phyloP scores from a whole-genome alignment of 768 basidiomycete species.

The Lenzites betulinus region DNA sequence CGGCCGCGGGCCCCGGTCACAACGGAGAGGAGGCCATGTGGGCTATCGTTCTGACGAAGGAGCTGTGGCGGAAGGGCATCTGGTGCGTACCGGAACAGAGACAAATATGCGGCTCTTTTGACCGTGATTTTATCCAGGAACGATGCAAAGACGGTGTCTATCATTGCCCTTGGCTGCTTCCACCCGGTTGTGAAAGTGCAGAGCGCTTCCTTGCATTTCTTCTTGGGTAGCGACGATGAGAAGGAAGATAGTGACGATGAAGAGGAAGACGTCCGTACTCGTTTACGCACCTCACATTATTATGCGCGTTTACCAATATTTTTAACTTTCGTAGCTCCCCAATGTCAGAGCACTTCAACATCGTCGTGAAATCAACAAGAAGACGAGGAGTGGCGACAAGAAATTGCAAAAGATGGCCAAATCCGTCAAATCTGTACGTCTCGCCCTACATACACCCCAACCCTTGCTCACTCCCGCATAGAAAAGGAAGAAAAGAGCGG shows the following conservation, averaged over 20 bases:
- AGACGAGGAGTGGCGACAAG: slow-evolving; percentile 80
- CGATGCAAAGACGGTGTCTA: slow-evolving; percentile 90
- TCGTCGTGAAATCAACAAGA: slow-evolving; percentile 91
- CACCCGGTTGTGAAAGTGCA: slow-evolving; percentile 95
- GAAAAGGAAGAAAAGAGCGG: slow-evolving; percentile 37
- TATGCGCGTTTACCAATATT: no score
- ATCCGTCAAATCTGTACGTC: slow-evolving; percentile 67
- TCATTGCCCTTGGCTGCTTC: slow-evolving; percentile 88
- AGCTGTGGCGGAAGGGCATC: slow-evolving; percentile 90
- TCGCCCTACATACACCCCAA: neutral
- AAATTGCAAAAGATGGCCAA: slow-evolving; percentile 76
- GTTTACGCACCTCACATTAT: neutral
- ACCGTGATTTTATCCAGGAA: slow-evolving; percentile 48
- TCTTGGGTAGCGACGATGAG: slow-evolving; percentile 86
- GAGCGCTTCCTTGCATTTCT: slow-evolving; percentile 92
- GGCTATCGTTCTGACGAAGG: slow-evolving; percentile 92
- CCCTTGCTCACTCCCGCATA: slow-evolving; percentile 19
- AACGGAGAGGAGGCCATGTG: slow-evolving; percentile 92
- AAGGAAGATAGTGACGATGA: slow-evolving; percentile 74
- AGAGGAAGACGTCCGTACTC: slow-evolving; percentile 41
- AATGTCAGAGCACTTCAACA: slow-evolving; percentile 80
- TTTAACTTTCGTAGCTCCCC: slow-evolving; percentile 44
- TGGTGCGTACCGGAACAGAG: slow-evolving; percentile 53
- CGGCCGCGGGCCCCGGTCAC: slow-evolving; percentile 38
- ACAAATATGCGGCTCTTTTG: neutral